Percentiles rank a stretch among this genome's conserved stretches.
Evolutionary conservation across 176 grass and related monocot species (phyloP).

Genomic region (Oryza rufipogon): DNA sequence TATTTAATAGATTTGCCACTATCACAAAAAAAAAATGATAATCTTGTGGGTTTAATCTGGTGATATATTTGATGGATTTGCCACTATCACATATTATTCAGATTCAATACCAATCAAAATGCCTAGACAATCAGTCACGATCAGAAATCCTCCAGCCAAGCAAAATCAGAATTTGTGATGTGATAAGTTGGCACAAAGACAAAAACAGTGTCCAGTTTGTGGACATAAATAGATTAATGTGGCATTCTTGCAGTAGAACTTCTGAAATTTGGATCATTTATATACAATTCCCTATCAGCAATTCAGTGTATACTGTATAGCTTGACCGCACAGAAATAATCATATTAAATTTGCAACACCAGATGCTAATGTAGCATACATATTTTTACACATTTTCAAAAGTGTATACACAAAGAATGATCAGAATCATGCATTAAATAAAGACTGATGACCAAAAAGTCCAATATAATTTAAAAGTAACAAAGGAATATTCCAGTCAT

Average conservation of each 20-base stretch:
- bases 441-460: not conserved
- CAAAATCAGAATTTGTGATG: conserved; percentile 19
- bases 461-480: not conserved
- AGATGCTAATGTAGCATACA: not conserved
- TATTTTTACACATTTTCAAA: not conserved
- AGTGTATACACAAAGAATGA: not conserved
- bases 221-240: not conserved
- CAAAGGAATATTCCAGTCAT: not conserved
- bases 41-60: not conserved
- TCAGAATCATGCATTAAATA: not conserved
- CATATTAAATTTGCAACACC: not conserved
- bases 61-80: too few species aligned
- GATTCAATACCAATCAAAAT: not conserved
- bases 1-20: not conserved
- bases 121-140: not conserved
- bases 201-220: not conserved
- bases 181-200: not conserved
- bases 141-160: not conserved
- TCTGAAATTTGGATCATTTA: not conserved
- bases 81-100: not conserved
- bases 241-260: not conserved
- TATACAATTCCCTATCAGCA: not conserved
- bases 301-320: not conserved
- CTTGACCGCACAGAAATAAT: not conserved
- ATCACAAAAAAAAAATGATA: not conserved